These are phyloP conservation scores for Fomitopsis schrenkii DNA, from an alignment of 1,284 basidiomycete genomes.

Conservation along the genomic window DNA sequence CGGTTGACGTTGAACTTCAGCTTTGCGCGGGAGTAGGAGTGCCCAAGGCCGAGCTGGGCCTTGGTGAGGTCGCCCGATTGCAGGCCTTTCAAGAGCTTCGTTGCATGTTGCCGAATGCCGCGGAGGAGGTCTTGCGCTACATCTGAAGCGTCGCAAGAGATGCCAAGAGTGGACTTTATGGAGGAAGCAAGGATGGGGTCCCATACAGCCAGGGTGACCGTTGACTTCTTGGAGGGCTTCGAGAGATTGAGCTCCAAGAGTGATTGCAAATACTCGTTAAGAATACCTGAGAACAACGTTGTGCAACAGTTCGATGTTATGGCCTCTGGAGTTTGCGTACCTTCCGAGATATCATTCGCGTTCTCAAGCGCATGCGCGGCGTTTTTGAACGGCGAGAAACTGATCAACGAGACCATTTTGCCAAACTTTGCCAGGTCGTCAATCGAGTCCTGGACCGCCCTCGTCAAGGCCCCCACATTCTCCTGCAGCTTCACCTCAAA, in stretches of 20 bases:
- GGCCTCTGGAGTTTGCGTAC: constrained; percentile 34
- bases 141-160: constrained; percentile 89
- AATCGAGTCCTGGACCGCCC: constrained; percentile 83
- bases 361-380: constrained; percentile 97
- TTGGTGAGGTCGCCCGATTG: constrained; percentile 87
- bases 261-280: constrained; percentile 85
- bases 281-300: constrained; percentile 52
- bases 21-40: constrained; percentile 97
- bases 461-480: constrained; percentile 83
- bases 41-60: constrained; percentile 95
- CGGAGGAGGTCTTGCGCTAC: constrained; percentile 87
- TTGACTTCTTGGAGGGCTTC: constrained; percentile 78
- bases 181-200: constrained; percentile 78
- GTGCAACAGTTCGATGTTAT: not conserved
- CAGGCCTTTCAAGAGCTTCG: constrained; percentile 88
- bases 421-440: constrained; percentile 87
- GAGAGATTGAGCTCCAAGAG: constrained; percentile 89
- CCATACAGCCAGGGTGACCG: constrained; percentile 79
- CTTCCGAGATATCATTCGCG: constrained; percentile 95
- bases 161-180: constrained; percentile 75
- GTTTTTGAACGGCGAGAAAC: constrained; percentile 94
- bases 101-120: constrained; percentile 89
- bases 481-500: constrained; percentile 90
- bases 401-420: constrained; percentile 91
- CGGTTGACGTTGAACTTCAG: constrained; percentile 99